Evolutionary conservation across 2,329 filamentous ascomycete species (phyloP).

Genomic region (Cordyceps pruinosa): DNA sequence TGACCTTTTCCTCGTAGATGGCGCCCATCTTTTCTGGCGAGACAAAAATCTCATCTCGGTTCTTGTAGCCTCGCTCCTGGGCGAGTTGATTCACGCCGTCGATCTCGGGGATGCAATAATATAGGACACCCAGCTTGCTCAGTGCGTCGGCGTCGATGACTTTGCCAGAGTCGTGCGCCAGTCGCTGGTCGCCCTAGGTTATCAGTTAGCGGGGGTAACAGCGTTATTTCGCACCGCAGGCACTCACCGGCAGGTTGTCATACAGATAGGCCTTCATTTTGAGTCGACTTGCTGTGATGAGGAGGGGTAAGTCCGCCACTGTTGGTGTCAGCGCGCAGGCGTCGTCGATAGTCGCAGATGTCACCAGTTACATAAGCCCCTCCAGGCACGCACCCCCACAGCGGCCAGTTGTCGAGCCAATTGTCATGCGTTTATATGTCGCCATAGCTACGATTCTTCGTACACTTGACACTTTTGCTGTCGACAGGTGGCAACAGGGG

Average conservation of each 20-base stretch:
- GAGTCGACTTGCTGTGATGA: neutral
- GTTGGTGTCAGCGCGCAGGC: slow-evolving; percentile 3
- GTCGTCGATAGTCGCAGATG: neutral
- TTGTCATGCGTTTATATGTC: neutral
- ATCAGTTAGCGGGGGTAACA: neutral
- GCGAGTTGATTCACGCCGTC: slow-evolving; percentile 69
- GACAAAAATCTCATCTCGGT: slow-evolving; percentile 88
- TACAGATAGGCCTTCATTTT: slow-evolving; percentile 54
- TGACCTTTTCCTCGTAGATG: slow-evolving; percentile 87
- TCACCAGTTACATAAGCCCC: slow-evolving; percentile 12
- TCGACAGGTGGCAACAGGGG: neutral
- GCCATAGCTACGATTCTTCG: neutral
- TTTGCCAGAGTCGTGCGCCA: slow-evolving; percentile 78
- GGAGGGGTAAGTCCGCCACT: neutral
- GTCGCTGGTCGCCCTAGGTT: slow-evolving; percentile 81
- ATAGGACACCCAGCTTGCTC: slow-evolving; percentile 68
- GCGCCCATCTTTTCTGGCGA: slow-evolving; percentile 80
- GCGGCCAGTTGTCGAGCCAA: neutral
- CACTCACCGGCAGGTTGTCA: slow-evolving; percentile 46
- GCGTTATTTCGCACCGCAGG: neutral
- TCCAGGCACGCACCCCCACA: slow-evolving; percentile 2
- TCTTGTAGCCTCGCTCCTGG: slow-evolving; percentile 72
- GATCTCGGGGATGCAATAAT: slow-evolving; percentile 60
- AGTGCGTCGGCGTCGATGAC: slow-evolving; percentile 60
- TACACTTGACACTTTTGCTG: neutral